These are phyloP conservation scores for Tuber calosporum DNA, from an alignment of 495 filamentous ascomycete genomes.

Conservation along the genomic window DNA sequence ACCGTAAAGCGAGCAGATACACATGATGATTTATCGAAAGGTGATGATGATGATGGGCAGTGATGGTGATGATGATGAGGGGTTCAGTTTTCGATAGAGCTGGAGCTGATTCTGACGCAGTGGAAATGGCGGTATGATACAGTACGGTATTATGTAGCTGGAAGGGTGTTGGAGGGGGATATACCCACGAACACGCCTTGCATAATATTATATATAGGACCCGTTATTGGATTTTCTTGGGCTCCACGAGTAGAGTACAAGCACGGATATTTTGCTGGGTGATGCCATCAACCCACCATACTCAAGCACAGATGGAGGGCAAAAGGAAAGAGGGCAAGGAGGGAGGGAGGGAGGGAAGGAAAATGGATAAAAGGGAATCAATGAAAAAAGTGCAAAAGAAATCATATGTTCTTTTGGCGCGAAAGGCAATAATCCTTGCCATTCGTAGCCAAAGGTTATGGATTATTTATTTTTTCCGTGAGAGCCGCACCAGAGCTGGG, in stretches of 20 bases:
- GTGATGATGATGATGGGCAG: neutral
- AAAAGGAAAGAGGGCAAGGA: neutral
- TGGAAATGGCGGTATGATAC: neutral
- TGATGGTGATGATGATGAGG: slow-evolving; percentile 2
- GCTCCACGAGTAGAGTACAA: neutral
- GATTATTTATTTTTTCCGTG: slow-evolving; percentile 7
- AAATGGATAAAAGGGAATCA: neutral
- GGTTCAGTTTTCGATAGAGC: slow-evolving; percentile 1
- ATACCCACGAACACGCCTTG: neutral
- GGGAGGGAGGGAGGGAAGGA: neutral
- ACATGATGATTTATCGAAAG: neutral
- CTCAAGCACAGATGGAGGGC: too few species aligned
- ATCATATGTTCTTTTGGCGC: neutral
- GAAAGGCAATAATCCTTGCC: slow-evolving; percentile 3
- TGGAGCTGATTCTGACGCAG: neutral
- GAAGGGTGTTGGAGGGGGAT: neutral
- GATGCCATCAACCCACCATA: too few species aligned
- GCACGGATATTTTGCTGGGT: too few species aligned
- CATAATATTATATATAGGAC: too few species aligned
- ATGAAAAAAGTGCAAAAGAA: neutral
- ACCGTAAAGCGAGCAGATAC: slow-evolving; percentile 2
- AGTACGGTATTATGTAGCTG: too few species aligned
- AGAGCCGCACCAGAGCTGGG: neutral
- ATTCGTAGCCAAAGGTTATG: neutral
- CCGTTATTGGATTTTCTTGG: neutral